Evolutionary conservation across 306 rosid species (phyloP), one percentile per base, ranked within the genome.

Genomic region (Cucumis hystrix): DNA sequence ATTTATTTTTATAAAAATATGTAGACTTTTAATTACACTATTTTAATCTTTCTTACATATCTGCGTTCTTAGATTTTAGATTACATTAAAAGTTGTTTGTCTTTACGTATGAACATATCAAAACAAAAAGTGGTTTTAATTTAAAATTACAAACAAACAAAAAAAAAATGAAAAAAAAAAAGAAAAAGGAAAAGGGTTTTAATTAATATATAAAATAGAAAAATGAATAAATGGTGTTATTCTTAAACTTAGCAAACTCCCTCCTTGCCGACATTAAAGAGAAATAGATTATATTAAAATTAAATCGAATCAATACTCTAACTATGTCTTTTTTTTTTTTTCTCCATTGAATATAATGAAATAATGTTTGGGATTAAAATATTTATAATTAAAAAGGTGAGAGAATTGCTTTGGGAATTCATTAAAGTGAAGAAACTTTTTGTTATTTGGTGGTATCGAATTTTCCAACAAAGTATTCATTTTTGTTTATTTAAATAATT

Each of bases 261-360:
- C 75, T 69, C 57, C 20, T 45, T 69, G 39, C 75, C 75, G 57
- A 69, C 75, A 69, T 67, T 65, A 2, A 47, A 69, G 74, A 10
- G 74, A 8, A 12, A 39, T 28, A 66, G 52, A 49, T 61, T 3
- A 66, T 9, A 66, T 63, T 66, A 39, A n/a, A n/a, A 23, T 23
- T 23, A 47, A 43, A 43, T 68, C 56, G 47, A 10, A 20, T 41
- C 74, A 28, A 40, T 12, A 41, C 74, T 20, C 56, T 6, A 35
- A 11, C 35, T 16, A 52, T 0, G 20, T 52, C 20, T 52, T 14
- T 0, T 4, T 59, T 23, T 23, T 3, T 0, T 4, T 59, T 23
- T 23, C 3, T 2, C 7, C 1, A 59, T n/a, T 10, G 12, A 68
- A 43, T 23, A 23, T 23, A 23, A 23, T 39, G 2, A 43, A 68